Base-by-base conservation (phyloP, 2,329 filamentous ascomycete species). In the Diaporthe eres region DNA sequence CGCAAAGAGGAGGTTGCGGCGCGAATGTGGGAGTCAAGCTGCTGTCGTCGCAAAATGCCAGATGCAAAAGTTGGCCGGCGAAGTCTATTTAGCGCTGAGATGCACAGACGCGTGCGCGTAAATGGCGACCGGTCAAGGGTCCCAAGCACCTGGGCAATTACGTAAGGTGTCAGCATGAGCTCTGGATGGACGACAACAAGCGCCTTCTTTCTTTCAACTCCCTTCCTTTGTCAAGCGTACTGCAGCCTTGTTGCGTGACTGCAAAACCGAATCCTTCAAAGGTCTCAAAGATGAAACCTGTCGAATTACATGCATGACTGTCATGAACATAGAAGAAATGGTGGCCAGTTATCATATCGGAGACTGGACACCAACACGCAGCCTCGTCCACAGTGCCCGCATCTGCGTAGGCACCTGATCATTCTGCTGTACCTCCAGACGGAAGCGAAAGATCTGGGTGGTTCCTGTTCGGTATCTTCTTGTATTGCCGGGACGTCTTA, bases 61-160 rank as follows among this genome's bases (percentile, higher is more conserved):
- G 65, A 19, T 13, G 65, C 34, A 39, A 70, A 70, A 55, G 65
- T 42, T 42, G 65, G 47, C 25, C 42, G 34, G 12, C 17, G 63
- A 70, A 25, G 65, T 70, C n/a, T 51, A 70, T 70, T 55, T 70
- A 70, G 65, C 34, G 65, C 65, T 55, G 47, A 55, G 47, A 55
- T 70, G 65, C 65, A 70, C 65, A 70, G 65, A 70, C 65, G 65
- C 65, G 65, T 70, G 7, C 65, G 65, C 65, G 65, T 70, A 55
- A 53, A 53, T 53, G 10, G 31, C 47, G 34, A 22, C 65, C 47
- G 17, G 31, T 42, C 65, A 70, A 42, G 65, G 47, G 22, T 39
- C 31, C 31, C 28, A 15, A 13, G 13, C 25, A 25, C 25, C 25
- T 25, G 25, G 25, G 25, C n/a, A 10, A 53, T 55, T 70, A 70